Evolutionary conservation across 805 yeast genomes (phyloP).

Genomic region (Komagataella populi): DNA sequence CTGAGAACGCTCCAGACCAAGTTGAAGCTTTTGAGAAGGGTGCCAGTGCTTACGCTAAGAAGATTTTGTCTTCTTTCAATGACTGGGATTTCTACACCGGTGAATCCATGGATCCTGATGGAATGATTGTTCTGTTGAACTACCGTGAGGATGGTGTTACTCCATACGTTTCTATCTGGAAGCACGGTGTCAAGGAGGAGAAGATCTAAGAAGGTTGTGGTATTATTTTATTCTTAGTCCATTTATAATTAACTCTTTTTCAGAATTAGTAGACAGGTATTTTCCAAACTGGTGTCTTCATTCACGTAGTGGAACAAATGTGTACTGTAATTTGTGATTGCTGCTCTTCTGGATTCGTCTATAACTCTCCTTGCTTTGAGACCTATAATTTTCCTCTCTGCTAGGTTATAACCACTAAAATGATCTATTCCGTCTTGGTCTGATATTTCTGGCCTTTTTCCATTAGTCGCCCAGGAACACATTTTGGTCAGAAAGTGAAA

Average conservation of each 20-base stretch:
- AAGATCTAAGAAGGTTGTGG: conserved; percentile 56
- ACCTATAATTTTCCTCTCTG: conserved; percentile 49
- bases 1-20: conserved; percentile 80
- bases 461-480: conserved; percentile 86
- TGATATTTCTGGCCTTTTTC: conserved; percentile 28
- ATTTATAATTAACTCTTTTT: neutral
- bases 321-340: conserved; percentile 31
- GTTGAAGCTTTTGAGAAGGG: conserved; percentile 92
- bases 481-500: conserved; percentile 38
- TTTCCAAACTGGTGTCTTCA: conserved; percentile 51
- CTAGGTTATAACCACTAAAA: conserved; percentile 26
- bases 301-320: conserved; percentile 47
- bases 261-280: conserved; percentile 12
- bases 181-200: conserved; percentile 86
- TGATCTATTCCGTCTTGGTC: conserved; percentile 28
- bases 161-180: conserved; percentile 97
- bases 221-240: neutral
- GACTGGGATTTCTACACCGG: conserved; percentile 99
- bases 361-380: conserved; percentile 54
- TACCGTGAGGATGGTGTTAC: conserved; percentile 99
- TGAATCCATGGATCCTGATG: conserved; percentile 99
- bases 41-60: conserved; percentile 92
- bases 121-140: conserved; percentile 94
- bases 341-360: conserved; percentile 55
- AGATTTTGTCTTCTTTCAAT: conserved; percentile 86